phyloP scores from a whole-genome alignment of 176 grass and related monocot species.

The Oryza brachyantha region DNA sequence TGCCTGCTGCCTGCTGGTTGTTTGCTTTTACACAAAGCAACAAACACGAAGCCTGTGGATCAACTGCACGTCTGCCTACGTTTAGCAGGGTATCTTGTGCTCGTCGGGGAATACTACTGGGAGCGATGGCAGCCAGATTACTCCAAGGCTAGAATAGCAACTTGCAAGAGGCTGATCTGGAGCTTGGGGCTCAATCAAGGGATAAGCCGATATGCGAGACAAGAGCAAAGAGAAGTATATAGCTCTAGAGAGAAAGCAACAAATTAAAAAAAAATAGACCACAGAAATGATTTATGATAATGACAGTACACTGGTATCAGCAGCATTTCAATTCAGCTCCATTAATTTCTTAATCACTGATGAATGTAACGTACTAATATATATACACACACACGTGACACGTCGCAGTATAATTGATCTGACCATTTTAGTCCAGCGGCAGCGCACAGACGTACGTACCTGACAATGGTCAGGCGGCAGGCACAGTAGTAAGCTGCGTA shows the following conservation, averaged over 20 bases:
- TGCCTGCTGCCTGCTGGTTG: background rate
- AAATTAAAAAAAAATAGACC: background rate
- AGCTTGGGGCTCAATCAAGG: background rate
- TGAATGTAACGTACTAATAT: no score
- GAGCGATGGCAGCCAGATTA: background rate
- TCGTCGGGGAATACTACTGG: background rate
- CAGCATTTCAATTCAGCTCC: background rate
- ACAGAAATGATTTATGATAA: background rate
- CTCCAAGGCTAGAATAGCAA: background rate
- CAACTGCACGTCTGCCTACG: background rate
- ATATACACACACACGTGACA: background rate
- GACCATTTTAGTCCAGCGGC: background rate
- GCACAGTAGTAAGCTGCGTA: background rate
- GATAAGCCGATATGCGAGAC: background rate
- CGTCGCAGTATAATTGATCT: background rate
- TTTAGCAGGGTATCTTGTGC: background rate
- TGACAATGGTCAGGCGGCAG: no score
- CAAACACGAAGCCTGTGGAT: background rate
- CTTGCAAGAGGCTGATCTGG: background rate
- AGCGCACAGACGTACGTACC: no score
- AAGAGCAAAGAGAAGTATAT: background rate
- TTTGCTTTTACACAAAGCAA: conserved; percentile 48
- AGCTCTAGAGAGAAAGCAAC: background rate
- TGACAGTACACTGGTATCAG: background rate
- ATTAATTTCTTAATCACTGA: background rate